Percentiles rank a stretch among this genome's conserved stretches.
phyloP scores from a whole-genome alignment of 306 rosid genomes.

The Lathyrus oleraceus region DNA sequence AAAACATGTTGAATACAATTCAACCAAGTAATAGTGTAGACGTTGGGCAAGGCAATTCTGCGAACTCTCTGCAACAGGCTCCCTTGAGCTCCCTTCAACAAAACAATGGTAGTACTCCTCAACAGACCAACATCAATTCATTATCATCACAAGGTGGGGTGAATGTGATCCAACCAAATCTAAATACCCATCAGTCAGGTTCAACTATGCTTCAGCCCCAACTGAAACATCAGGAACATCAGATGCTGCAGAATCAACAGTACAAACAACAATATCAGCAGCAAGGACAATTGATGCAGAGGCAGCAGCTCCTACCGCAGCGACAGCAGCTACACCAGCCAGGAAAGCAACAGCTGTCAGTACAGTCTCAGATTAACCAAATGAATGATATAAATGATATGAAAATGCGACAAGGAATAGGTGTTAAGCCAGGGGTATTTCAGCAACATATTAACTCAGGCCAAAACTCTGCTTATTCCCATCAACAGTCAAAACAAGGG shows the following conservation, averaged over 20 bases:
- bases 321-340: constrained; percentile 57
- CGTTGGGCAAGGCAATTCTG: constrained; percentile 62
- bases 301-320: constrained; percentile 53
- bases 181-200: constrained; percentile 56
- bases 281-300: constrained; percentile 45
- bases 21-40: constrained; percentile 64
- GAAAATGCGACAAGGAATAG: constrained; percentile 65
- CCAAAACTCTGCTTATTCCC: constrained; percentile 76
- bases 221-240: constrained; percentile 68
- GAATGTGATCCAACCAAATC: constrained; percentile 57
- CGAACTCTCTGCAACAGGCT: constrained; percentile 64
- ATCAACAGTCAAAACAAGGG: constrained; percentile 71
- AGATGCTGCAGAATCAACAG: constrained; percentile 58
- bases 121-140: constrained; percentile 55
- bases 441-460: constrained; percentile 68
- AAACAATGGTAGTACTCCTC: constrained; percentile 64
- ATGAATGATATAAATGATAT: constrained; percentile 67
- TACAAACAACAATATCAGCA: constrained; percentile 56
- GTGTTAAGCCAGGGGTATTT: constrained; percentile 67
- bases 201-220: constrained; percentile 66
- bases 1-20: constrained; percentile 59
- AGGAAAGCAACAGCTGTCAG: constrained; percentile 65
- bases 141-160: constrained; percentile 67
- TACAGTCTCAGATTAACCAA: constrained; percentile 74
- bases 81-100: constrained; percentile 67